phyloP scores from a whole-genome alignment of 2,329 filamentous ascomycete genomes.

The Immersiporthe knoxdaviesiana region DNA sequence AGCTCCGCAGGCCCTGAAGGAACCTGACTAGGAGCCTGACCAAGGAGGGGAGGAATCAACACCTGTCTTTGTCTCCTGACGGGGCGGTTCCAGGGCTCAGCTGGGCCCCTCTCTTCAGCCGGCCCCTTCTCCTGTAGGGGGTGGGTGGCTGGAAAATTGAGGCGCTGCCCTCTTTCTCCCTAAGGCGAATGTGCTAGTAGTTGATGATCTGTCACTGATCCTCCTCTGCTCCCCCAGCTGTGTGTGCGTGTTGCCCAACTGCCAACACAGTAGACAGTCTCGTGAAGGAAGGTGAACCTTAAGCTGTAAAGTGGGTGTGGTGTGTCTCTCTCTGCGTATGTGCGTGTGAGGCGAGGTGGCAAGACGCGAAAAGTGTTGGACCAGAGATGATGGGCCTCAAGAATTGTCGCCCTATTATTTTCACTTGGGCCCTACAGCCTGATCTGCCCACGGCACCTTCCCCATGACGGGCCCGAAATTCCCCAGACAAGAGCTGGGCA shows the following conservation, averaged over 20 bases:
- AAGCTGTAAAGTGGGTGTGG: too few species aligned
- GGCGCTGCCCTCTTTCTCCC: neutral
- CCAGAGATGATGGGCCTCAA: neutral
- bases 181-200: neutral
- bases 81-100: neutral
- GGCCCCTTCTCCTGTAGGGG: neutral
- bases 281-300: conserved; percentile 2
- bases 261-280: neutral
- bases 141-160: neutral
- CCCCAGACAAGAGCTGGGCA: neutral
- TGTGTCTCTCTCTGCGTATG: neutral
- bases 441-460: neutral
- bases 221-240: neutral
- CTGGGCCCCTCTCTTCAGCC: neutral
- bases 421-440: neutral
- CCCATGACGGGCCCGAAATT: neutral
- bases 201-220: conserved; percentile 12
- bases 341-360: neutral
- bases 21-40: neutral
- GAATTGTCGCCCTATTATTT: neutral
- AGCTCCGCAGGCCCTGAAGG: neutral
- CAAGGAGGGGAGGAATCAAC: neutral
- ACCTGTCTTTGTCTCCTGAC: neutral
- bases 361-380: neutral
- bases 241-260: neutral